Percentiles rank a stretch among this genome's conserved stretches.
phyloP scores from a whole-genome alignment of 352 stramenopile species.

The Globisporangium cederbergense region DNA sequence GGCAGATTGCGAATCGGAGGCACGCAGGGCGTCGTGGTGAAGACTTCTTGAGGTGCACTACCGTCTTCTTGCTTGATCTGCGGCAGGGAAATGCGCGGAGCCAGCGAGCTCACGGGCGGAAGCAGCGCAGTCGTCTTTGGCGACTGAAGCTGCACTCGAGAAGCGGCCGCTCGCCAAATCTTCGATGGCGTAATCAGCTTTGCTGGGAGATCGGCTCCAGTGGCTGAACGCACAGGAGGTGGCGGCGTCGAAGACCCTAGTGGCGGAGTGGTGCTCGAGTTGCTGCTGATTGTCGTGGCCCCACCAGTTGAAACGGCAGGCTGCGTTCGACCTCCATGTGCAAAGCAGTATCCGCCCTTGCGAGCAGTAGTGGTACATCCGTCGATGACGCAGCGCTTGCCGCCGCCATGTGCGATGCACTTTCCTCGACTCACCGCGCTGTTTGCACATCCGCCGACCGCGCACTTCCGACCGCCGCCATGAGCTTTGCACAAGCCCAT shows the following conservation, averaged over 20 bases:
- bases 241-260: not conserved
- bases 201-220: not conserved
- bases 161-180: conserved; percentile 13
- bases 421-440: conserved; percentile 81
- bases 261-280: not conserved
- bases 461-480: conserved; percentile 76
- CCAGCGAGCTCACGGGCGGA: conserved; percentile 14
- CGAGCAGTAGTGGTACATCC: conserved; percentile 76
- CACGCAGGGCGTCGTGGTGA: not conserved
- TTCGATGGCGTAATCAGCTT: conserved; percentile 15
- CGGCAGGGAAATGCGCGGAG: not conserved
- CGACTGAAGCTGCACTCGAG: conserved; percentile 2
- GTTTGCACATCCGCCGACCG: conserved; percentile 56
- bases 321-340: conserved; percentile 50
- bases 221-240: not conserved
- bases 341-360: conserved; percentile 81
- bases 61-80: conserved; percentile 6
- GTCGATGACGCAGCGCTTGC: conserved; percentile 72
- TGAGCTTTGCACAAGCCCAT: conserved; percentile 85
- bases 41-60: not conserved
- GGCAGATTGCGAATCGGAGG: conserved; percentile 16
- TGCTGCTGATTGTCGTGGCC: conserved; percentile 7
- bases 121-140: conserved; percentile 9
- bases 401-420: conserved; percentile 81
- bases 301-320: not conserved